Conservation (phyloP, 2,329 filamentous ascomycete species). For the Anthostomella pinea region DNA sequence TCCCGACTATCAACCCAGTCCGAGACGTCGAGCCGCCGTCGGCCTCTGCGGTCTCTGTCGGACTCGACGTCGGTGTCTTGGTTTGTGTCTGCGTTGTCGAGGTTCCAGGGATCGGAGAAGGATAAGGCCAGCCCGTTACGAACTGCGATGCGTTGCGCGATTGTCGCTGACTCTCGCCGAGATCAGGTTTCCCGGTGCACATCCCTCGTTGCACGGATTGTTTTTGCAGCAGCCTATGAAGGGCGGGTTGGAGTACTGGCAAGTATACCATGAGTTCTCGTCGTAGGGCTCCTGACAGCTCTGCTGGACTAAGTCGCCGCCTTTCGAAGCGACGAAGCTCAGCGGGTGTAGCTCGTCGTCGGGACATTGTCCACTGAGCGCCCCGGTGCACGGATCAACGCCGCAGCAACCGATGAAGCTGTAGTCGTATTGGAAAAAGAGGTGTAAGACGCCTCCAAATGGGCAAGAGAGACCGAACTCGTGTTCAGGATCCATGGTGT, state of each 20-base stretch:
- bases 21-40: background rate
- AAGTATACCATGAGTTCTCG: slow-evolving; percentile 35
- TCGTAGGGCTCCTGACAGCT: slow-evolving; percentile 25
- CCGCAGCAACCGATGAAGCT: slow-evolving; percentile 41
- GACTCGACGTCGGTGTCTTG: slow-evolving; percentile 1
- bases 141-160: slow-evolving; percentile 16
- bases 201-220: slow-evolving; percentile 34
- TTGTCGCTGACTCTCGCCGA: slow-evolving; percentile 22
- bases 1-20: slow-evolving; percentile 17
- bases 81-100: background rate
- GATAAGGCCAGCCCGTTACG: background rate
- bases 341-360: slow-evolving; percentile 30
- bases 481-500: too few relatives aligned
- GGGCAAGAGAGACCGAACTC: slow-evolving; percentile 32
- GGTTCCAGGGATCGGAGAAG: background rate
- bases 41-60: background rate
- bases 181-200: slow-evolving; percentile 28
- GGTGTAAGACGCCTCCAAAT: slow-evolving; percentile 32
- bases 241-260: slow-evolving; percentile 21
- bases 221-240: slow-evolving; percentile 39
- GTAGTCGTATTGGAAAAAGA: slow-evolving; percentile 27
- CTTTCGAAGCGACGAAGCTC: slow-evolving; percentile 30
- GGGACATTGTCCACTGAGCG: slow-evolving; percentile 27
- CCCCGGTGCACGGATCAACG: slow-evolving; percentile 32
- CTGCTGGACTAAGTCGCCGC: slow-evolving; percentile 30